These are phyloP conservation scores for Neurospora crassa DNA, from an alignment of 2,329 filamentous ascomycete species.

Conservation along the genomic window DNA sequence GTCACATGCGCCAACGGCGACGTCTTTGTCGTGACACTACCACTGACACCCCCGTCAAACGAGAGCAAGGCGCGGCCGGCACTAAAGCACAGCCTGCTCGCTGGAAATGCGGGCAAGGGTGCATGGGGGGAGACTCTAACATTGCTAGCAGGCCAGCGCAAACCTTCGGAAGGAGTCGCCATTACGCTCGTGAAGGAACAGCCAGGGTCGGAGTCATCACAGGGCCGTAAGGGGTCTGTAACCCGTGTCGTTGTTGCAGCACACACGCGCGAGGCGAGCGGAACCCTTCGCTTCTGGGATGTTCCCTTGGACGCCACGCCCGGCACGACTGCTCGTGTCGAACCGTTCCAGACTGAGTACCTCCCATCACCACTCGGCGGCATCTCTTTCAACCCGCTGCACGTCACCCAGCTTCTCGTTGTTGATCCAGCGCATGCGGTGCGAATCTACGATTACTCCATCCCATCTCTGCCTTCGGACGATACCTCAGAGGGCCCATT, in stretches of 20 bases:
- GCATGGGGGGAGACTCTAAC: conserved; percentile 54
- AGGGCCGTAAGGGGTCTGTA: conserved; percentile 23
- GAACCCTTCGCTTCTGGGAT: conserved; percentile 49
- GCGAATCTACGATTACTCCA: conserved; percentile 52
- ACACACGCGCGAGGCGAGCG: conserved; percentile 49
- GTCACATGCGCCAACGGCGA: conserved; percentile 49
- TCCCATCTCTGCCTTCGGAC: conserved; percentile 41
- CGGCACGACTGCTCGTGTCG: conserved; percentile 26
- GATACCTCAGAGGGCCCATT: conserved; percentile 41
- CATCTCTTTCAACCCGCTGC: conserved; percentile 52
- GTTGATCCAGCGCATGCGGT: conserved; percentile 46
- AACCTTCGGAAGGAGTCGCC: conserved; percentile 44
- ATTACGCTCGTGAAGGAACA: conserved; percentile 40
- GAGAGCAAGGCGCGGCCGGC: conserved; percentile 48
- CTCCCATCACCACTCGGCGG: conserved; percentile 43
- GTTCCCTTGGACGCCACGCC: conserved; percentile 37
- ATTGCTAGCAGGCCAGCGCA: conserved; percentile 42
- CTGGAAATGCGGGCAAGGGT: conserved; percentile 47
- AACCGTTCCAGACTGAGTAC: conserved; percentile 52
- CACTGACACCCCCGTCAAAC: conserved; percentile 51
- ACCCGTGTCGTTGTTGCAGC: conserved; percentile 48
- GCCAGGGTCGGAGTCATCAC: conserved; percentile 9
- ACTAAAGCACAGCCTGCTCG: conserved; percentile 39
- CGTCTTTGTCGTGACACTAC: conserved; percentile 48
- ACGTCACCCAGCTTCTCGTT: conserved; percentile 47